phyloP scores from a whole-genome alignment of 2,329 filamentous ascomycete species.

The Xylariaceae sp. region DNA sequence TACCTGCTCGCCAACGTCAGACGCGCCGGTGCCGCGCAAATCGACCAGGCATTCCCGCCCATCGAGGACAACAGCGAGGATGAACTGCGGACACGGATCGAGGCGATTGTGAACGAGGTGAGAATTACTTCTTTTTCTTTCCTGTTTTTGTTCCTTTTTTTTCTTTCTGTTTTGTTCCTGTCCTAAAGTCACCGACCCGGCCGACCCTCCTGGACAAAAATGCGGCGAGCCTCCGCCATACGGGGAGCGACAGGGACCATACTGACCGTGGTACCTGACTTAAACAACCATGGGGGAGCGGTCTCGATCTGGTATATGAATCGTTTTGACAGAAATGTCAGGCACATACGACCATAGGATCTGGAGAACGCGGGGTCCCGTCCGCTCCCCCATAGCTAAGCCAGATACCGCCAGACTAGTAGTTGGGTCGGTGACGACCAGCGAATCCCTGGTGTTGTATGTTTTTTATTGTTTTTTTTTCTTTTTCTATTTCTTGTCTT shows the following conservation, averaged over 20 bases:
- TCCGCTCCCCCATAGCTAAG: conserved; percentile 33
- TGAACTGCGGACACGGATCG: conserved; percentile 55
- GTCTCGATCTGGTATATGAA: conserved; percentile 15
- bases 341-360: conserved; percentile 32
- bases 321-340: background rate
- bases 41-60: conserved; percentile 65
- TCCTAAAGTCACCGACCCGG: background rate
- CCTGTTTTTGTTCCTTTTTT: background rate
- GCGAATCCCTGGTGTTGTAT: conserved; percentile 34
- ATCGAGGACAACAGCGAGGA: conserved; percentile 56
- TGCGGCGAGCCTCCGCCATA: no score
- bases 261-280: no score
- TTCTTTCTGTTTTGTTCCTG: background rate
- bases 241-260: no score
- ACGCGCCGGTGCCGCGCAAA: conserved; percentile 61
- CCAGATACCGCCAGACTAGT: conserved; percentile 29
- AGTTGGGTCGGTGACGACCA: conserved; percentile 34
- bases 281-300: no score
- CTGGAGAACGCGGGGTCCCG: conserved; percentile 30
- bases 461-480: conserved; percentile 23
- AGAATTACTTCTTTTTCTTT: conserved; percentile 6
- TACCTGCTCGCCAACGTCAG: conserved; percentile 68
- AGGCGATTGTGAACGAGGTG: conserved; percentile 57
- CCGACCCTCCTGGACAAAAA: no score
- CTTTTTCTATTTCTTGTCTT: conserved; percentile 4